These are phyloP conservation scores for Tricholoma saponaceum DNA, from an alignment of 768 basidiomycete genomes.

Conservation along the genomic window DNA sequence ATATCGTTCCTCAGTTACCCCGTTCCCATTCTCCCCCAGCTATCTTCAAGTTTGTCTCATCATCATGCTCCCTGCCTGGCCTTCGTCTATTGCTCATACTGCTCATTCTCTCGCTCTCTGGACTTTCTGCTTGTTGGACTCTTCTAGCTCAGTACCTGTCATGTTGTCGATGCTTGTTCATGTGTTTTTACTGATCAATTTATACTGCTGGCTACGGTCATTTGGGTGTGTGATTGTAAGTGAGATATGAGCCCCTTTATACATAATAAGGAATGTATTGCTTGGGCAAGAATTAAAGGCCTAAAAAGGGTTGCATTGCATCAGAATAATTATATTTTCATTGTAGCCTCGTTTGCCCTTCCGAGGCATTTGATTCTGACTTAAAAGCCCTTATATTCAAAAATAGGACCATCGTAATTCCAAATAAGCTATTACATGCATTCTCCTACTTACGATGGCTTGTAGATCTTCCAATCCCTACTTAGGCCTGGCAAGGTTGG, in stretches of 20 bases:
- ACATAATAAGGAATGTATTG: neutral
- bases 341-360: neutral
- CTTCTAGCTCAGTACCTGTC: neutral
- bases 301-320: neutral
- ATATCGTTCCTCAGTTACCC: neutral
- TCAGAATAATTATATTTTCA: neutral
- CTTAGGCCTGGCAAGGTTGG: neutral
- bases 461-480: neutral
- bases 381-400: neutral
- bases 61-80: neutral
- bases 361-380: neutral
- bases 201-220: neutral
- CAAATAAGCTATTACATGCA: neutral
- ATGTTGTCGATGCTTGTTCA: neutral
- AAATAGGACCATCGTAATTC: neutral
- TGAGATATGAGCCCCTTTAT: neutral
- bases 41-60: neutral
- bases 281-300: neutral
- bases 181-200: neutral
- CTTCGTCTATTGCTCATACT: neutral
- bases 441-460: neutral
- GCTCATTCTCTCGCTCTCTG: neutral
- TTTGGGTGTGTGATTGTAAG: neutral
- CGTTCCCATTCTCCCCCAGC: neutral
- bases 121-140: neutral